A percentile compares a stretch with the other conserved stretches of the same genome.
These are phyloP conservation scores for Kluyveromyces wickerhamii DNA, from an alignment of 805 yeast genomes.

Conservation along the genomic window DNA sequence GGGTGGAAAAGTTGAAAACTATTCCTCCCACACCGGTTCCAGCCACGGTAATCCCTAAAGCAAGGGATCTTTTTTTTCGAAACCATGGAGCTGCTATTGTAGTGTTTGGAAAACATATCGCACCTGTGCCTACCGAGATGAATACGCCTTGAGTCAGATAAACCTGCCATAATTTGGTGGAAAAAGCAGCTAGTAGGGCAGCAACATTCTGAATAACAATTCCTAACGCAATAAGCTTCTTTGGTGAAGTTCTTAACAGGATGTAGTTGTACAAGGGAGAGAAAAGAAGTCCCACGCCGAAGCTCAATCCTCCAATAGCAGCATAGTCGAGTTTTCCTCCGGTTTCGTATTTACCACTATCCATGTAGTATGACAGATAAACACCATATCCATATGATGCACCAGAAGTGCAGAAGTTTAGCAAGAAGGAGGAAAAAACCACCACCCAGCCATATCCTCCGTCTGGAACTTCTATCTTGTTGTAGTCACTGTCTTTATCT, in stretches of 20 bases:
- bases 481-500: neutral
- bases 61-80: constrained; percentile 35
- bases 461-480: constrained; percentile 27
- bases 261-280: constrained; percentile 40
- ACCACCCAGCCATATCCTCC: constrained; percentile 47
- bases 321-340: constrained; percentile 38
- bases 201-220: constrained; percentile 38
- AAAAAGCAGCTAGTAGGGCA: constrained; percentile 41
- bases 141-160: constrained; percentile 48
- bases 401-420: constrained; percentile 48
- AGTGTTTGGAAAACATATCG: constrained; percentile 39
- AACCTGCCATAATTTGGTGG: constrained; percentile 43
- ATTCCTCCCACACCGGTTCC: constrained; percentile 40
- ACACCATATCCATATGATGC: constrained; percentile 45
- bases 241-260: constrained; percentile 38
- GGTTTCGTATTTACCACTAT: constrained; percentile 35
- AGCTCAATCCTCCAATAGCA: constrained; percentile 46
- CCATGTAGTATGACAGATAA: constrained; percentile 40
- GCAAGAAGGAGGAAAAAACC: constrained; percentile 35
- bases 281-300: constrained; percentile 40
- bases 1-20: constrained; percentile 31
- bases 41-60: constrained; percentile 30
- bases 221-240: constrained; percentile 35
- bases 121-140: constrained; percentile 40
- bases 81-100: constrained; percentile 51